Conservation (phyloP, 495 filamentous ascomycete species). For the Aspergillus carlsbadensis region DNA sequence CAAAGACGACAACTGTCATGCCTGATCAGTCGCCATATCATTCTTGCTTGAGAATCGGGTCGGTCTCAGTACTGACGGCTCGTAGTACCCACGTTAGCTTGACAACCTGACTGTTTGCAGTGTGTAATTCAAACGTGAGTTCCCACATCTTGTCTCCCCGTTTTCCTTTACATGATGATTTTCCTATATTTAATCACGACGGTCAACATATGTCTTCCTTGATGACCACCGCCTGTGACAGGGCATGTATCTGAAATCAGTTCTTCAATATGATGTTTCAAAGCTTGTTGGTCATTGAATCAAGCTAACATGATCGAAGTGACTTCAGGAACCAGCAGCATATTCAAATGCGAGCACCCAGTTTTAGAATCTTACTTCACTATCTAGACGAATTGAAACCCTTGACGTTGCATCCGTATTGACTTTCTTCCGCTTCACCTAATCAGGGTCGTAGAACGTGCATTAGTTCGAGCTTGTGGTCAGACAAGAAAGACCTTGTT, state of each 20-base stretch:
- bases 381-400: neutral
- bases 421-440: neutral
- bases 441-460: neutral
- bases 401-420: neutral
- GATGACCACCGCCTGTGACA: constrained; percentile 92
- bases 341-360: too few species aligned
- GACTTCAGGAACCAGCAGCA: too few species aligned
- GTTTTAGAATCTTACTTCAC: too few species aligned
- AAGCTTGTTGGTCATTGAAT: neutral
- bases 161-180: constrained; percentile 70
- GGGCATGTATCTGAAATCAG: constrained; percentile 65
- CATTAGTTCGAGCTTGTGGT: constrained; percentile 6
- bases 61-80: constrained; percentile 11
- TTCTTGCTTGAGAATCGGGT: constrained; percentile 10
- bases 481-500: neutral
- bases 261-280: neutral
- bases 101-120: neutral
- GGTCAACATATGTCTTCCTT: constrained; percentile 91
- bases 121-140: constrained; percentile 24
- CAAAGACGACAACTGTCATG: constrained; percentile 51
- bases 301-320: constrained; percentile 2
- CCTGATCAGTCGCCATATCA: constrained; percentile 41
- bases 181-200: constrained; percentile 82
- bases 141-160: constrained; percentile 4
- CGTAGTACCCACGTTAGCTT: neutral